A percentile compares a stretch with the other conserved stretches of the same genome.
These are phyloP conservation scores for Coemansia sp. DNA, from an alignment of 192 early-diverging fungal species.

Conservation along the genomic window DNA sequence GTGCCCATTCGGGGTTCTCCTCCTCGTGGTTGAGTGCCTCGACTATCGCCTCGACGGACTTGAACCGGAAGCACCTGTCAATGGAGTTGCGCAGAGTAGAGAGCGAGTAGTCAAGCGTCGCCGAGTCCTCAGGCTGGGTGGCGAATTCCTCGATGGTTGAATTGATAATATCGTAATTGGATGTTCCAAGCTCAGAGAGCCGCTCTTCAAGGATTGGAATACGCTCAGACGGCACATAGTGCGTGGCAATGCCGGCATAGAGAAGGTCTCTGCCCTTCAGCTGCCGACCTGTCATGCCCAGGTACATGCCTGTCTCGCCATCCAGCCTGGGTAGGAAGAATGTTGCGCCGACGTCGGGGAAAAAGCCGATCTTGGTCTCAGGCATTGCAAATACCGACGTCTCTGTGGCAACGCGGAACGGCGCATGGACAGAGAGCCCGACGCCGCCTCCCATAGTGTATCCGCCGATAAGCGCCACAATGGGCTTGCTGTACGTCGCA, in stretches of 20 bases:
- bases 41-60: conserved; percentile 83
- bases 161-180: conserved; percentile 80
- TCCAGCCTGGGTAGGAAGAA: conserved; percentile 95
- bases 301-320: conserved; percentile 89
- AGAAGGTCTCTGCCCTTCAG: conserved; percentile 84
- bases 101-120: conserved; percentile 38
- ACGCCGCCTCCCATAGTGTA: conserved; percentile 97
- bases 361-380: conserved; percentile 93
- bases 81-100: conserved; percentile 62
- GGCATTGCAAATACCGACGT: conserved; percentile 97
- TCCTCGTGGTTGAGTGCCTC: conserved; percentile 76
- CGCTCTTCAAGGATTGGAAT: conserved; percentile 76
- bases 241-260: conserved; percentile 94
- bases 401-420: conserved; percentile 96
- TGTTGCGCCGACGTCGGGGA: conserved; percentile 94
- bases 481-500: conserved; percentile 83
- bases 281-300: conserved; percentile 82
- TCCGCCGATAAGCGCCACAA: conserved; percentile 85
- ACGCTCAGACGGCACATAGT: conserved; percentile 89
- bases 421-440: conserved; percentile 91
- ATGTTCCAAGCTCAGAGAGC: conserved; percentile 75
- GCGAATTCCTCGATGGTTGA: conserved; percentile 89
- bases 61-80: conserved; percentile 81
- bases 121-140: conserved; percentile 52
- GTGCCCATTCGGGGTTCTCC: conserved; percentile 61